These are phyloP conservation scores for Zygosaccharomyces pseudorouxii DNA, from an alignment of 805 yeast species.

Conservation along the genomic window DNA sequence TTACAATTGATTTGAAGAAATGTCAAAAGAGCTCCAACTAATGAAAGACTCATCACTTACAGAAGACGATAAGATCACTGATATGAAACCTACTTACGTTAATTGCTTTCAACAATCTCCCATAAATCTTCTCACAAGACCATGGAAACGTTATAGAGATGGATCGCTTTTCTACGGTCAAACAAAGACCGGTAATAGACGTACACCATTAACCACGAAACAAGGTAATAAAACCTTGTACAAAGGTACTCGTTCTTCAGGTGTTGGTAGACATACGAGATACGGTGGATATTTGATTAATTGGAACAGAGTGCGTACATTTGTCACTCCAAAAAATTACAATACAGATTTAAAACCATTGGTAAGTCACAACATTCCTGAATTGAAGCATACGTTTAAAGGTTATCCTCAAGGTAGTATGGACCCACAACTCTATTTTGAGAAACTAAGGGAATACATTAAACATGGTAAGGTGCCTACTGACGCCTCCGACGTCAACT, in stretches of 20 bases:
- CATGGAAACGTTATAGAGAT: conserved; percentile 83
- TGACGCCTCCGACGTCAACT: conserved; percentile 26
- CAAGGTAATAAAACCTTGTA: conserved; percentile 92
- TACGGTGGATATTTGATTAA: conserved; percentile 72
- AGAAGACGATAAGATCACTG: not conserved
- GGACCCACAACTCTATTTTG: conserved; percentile 68
- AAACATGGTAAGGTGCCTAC: conserved; percentile 57
- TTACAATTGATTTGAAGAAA: not conserved
- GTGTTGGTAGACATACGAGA: conserved; percentile 76
- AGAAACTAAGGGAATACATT: conserved; percentile 69
- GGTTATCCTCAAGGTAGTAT: conserved; percentile 70
- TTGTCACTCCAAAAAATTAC: conserved; percentile 63
- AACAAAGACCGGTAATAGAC: conserved; percentile 73
- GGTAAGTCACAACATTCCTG: conserved; percentile 70
- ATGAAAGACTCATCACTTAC: not conserved
- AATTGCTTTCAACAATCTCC: conserved; percentile 46
- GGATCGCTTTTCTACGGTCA: conserved; percentile 81
- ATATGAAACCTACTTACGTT: conserved; percentile 49
- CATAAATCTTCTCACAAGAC: conserved; percentile 56
- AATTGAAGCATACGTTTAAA: conserved; percentile 57
- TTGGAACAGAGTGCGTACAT: conserved; percentile 86
- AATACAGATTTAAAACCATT: conserved; percentile 59
- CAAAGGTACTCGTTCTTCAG: conserved; percentile 95
- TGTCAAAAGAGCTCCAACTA: not conserved
- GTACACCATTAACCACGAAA: conserved; percentile 81